Base-by-base conservation (phyloP, 2,329 filamentous ascomycete species). In the Fusarium pilosicola region DNA sequence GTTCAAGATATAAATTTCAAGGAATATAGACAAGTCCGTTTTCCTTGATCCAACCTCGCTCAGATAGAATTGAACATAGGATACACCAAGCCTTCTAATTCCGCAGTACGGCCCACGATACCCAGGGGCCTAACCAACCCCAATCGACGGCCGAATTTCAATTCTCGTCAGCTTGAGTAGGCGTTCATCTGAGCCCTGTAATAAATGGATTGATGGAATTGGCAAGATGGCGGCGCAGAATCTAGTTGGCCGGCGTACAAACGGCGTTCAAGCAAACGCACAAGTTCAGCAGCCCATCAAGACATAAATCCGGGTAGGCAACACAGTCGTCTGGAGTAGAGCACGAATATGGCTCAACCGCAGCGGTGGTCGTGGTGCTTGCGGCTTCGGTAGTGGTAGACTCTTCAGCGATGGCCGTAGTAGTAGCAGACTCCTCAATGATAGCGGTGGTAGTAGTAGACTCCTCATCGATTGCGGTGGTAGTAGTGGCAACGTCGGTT, bases 91-190 rank as follows among this genome's bases (percentile, higher is more conserved):
- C 17, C n/a, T 52, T 36, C 32, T 9, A 52, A 22, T 6, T 15
- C 18, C 6, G n/a, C 13, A 13, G 12, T 15, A 18, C n/a, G 8
- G 8, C 3, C 13, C 30, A n/a, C 17, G 12, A 24, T 34, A 51
- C 17, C n/a, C 15, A 36, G 8, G 15, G 3, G 7, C n/a, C n/a
- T 14, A 22, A 24, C 0, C 0, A 36, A 8, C 17, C 17, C 32
- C 20, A 3, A 20, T 26, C 2, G 17, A 10, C 11, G 1, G 15
- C 11, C 22, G 1, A 18, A 34, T 24, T 24, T 22, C n/a, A 17
- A 26, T 13, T 15, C 24, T 14, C 4, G 14, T 36, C n/a, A 26
- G 9, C 32, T 26, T 15, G 18, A 14, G 9, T 20, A 13, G 17
- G 22, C 22, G 7, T 34, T 18, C 10, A 5, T 36, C 1, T 36